Evolutionary conservation across 2,329 filamentous ascomycete species (phyloP), one percentile per base, ranked within the genome.

Genomic region (Phialophora chinensis): DNA sequence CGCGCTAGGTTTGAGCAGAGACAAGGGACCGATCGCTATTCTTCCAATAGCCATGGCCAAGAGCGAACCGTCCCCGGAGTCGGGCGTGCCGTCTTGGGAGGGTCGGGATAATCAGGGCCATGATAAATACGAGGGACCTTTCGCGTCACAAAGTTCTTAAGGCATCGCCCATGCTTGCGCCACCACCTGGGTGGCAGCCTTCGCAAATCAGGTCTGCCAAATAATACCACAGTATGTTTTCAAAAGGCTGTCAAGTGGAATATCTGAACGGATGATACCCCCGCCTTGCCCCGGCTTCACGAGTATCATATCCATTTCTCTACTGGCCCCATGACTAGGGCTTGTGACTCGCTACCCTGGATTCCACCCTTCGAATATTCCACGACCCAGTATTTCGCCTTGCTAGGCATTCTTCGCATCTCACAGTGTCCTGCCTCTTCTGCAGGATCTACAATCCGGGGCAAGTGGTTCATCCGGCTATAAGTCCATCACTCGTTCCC

Each of bases 261-360:
- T 23, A 29, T 44, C 44, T 42, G 25, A 50, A 25, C 20, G 25
- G 17, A 53, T 53, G 29, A 29, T 33, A 17, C 33, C 59, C 31
- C 47, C 59, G 44, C 59, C 23, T 27, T 52, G 59, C 47, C 27
- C 31, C 49, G 25, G 54, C 47, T 49, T 25, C 31, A 31, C 33
- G 33, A 35, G 33, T 12, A 35, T 35, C 11, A 54, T 29, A 66
- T 68, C 60, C 23, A 38, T 44, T 31, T 54, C 55, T 29, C 31
- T 29, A 29, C n/a, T 20, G 53, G 54, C 65, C 38, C 59, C 49
- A 65, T 69, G 67, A 69, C 65, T 58, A 49, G 64, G 27, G 58
- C 67, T 60, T 67, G 67, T 69, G 67, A 69, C 67, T 69, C 62
- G 67, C 25, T 50, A 17, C 25, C 6, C 3, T 35, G 31, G n/a